A percentile compares a stretch with the other conserved stretches of the same genome.
Conservation (phyloP, 164 flowering plant species). For the Saururus chinensis region DNA sequence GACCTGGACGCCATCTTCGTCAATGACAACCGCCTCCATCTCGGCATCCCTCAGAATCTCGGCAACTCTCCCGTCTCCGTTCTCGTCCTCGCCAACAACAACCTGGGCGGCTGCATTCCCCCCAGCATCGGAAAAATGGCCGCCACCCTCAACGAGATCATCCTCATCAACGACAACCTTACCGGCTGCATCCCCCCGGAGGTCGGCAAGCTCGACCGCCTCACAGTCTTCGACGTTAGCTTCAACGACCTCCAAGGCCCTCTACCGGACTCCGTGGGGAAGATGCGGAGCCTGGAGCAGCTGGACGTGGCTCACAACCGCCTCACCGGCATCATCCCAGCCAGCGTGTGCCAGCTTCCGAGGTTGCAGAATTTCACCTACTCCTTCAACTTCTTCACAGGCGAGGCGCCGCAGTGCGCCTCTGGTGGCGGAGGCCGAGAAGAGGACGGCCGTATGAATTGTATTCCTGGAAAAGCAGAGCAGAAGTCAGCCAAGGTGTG, state of each 20-base stretch:
- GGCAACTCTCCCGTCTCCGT: constrained; percentile 85
- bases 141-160: constrained; percentile 58
- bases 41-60: constrained; percentile 53
- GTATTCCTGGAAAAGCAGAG: constrained; percentile 31
- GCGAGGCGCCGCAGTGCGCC: constrained; percentile 43
- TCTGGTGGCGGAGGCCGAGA: constrained; percentile 4
- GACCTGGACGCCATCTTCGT: constrained; percentile 62
- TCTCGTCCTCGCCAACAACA: constrained; percentile 58
- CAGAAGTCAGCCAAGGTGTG: constrained; percentile 48
- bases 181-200: constrained; percentile 56
- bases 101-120: constrained; percentile 71
- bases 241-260: constrained; percentile 54
- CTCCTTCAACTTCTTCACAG: constrained; percentile 61
- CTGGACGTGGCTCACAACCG: constrained; percentile 62
- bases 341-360: constrained; percentile 41
- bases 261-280: constrained; percentile 31
- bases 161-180: constrained; percentile 57
- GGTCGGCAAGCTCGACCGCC: constrained; percentile 42
- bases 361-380: constrained; percentile 61
- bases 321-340: constrained; percentile 56
- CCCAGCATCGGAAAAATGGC: constrained; percentile 63
- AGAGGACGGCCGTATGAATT: constrained; percentile 31
- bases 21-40: constrained; percentile 59
- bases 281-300: constrained; percentile 62
- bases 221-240: constrained; percentile 76